These are phyloP conservation scores for Phtheirospermum japonicum DNA, from an alignment of 257 asterid species.

Conservation along the genomic window DNA sequence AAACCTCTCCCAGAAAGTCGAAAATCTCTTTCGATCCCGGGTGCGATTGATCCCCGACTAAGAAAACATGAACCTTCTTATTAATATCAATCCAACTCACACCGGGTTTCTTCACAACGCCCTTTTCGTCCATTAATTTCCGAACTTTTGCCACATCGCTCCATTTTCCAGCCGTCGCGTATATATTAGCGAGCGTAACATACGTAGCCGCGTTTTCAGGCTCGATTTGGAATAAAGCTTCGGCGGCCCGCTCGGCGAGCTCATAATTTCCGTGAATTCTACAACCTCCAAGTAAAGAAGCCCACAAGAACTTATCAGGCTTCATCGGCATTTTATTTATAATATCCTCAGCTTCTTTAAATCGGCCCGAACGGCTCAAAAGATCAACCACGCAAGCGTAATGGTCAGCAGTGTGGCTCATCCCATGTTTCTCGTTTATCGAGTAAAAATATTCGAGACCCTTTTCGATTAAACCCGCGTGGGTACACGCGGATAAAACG, in stretches of 20 bases:
- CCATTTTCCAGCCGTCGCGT: slow-evolving; percentile 66
- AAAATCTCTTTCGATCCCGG: slow-evolving; percentile 45
- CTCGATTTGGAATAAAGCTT: slow-evolving; percentile 52
- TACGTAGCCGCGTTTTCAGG: slow-evolving; percentile 76
- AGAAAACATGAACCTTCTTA: slow-evolving; percentile 47
- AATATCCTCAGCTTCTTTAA: slow-evolving; percentile 62
- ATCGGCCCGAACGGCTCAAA: slow-evolving; percentile 66
- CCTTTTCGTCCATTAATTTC: slow-evolving; percentile 55
- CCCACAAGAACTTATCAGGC: slow-evolving; percentile 68
- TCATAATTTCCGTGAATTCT: slow-evolving; percentile 64
- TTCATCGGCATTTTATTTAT: slow-evolving; percentile 53
- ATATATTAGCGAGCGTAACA: slow-evolving; percentile 68
- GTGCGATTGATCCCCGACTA: slow-evolving; percentile 60
- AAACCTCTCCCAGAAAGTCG: slow-evolving; percentile 43
- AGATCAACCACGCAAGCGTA: slow-evolving; percentile 72
- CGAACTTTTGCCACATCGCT: slow-evolving; percentile 57
- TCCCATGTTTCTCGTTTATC: slow-evolving; percentile 45
- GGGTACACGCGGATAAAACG: slow-evolving; percentile 67
- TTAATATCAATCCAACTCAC: slow-evolving; percentile 59
- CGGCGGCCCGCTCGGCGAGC: slow-evolving; percentile 54
- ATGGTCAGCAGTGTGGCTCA: slow-evolving; percentile 57
- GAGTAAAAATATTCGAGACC: slow-evolving; percentile 68
- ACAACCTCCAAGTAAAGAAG: slow-evolving; percentile 75
- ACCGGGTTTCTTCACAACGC: slow-evolving; percentile 69
- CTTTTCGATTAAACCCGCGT: slow-evolving; percentile 72